These are phyloP conservation scores for Canna indica DNA, from an alignment of 176 grass and related monocot genomes.

Conservation along the genomic window DNA sequence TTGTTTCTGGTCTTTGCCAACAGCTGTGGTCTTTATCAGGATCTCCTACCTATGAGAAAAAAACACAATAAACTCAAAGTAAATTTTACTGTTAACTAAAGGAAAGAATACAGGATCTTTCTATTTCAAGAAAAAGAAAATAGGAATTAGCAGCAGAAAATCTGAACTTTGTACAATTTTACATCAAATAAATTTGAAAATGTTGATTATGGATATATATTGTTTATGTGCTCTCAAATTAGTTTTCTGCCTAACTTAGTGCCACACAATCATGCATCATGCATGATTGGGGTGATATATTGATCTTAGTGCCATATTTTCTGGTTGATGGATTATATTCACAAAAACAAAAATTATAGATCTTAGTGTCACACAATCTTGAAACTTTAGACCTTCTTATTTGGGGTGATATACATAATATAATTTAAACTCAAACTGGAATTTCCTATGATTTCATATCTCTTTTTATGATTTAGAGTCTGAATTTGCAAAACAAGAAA, in stretches of 20 bases:
- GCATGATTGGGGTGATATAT: too few relatives aligned
- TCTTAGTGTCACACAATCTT: too few relatives aligned
- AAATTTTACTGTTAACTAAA: neutral
- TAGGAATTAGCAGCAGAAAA: neutral
- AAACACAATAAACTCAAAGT: neutral
- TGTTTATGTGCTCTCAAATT: too few relatives aligned
- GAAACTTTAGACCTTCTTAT: neutral
- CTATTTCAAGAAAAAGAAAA: neutral
- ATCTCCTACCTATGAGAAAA: conserved; percentile 65
- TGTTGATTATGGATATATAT: too few relatives aligned
- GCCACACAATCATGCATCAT: too few relatives aligned
- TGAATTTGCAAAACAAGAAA: neutral
- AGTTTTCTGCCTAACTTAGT: too few relatives aligned
- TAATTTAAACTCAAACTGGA: neutral
- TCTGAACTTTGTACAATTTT: neutral
- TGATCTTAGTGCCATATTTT: too few relatives aligned
- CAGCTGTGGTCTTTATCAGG: conserved; percentile 89
- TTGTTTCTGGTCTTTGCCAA: conserved; percentile 95
- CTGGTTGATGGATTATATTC: too few relatives aligned
- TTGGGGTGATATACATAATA: neutral
- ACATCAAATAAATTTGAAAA: neutral
- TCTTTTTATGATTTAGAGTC: neutral
- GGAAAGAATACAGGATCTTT: neutral
- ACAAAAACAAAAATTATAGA: too few relatives aligned
- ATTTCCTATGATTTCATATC: neutral